A percentile compares a stretch with the other conserved stretches of the same genome.
These are phyloP conservation scores for Xylaria bambusicola DNA, from an alignment of 495 filamentous ascomycete species.

Conservation along the genomic window DNA sequence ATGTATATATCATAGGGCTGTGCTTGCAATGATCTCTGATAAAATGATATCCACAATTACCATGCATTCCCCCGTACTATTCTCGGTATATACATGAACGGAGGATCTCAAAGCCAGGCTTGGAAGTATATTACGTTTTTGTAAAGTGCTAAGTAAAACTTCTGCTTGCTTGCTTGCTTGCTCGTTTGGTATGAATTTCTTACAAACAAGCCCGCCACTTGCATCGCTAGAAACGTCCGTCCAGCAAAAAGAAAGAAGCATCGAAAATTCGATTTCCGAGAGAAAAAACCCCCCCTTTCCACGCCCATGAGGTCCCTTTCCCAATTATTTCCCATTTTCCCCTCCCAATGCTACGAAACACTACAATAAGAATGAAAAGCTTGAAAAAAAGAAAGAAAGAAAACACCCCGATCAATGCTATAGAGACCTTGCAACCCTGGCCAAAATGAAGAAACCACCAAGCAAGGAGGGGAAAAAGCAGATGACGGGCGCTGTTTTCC, in stretches of 20 bases:
- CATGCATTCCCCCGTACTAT: too few species aligned
- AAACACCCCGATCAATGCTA: constrained; percentile 11
- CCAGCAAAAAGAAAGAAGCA: not conserved
- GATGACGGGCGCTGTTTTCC: not conserved
- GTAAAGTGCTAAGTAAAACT: too few species aligned
- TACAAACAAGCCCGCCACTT: too few species aligned
- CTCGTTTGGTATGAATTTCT: not conserved
- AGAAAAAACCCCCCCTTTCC: not conserved
- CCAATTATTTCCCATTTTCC: not conserved
- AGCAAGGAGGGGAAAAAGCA: not conserved
- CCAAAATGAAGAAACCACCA: not conserved
- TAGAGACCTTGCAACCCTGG: not conserved
- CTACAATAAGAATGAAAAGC: not conserved
- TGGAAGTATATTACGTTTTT: constrained; percentile 13
- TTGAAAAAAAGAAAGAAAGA: not conserved
- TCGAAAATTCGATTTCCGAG: not conserved
- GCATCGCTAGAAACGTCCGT: too few species aligned
- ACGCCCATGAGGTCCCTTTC: not conserved
- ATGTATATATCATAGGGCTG: too few species aligned
- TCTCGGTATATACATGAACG: too few species aligned
- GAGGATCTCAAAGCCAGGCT: too few species aligned
- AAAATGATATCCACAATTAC: too few species aligned
- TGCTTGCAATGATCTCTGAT: too few species aligned
- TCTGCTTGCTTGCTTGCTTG: too few species aligned
- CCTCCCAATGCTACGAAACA: not conserved